phyloP scores from a whole-genome alignment of 805 yeast species.

The Cyberlindnera japonica region DNA sequence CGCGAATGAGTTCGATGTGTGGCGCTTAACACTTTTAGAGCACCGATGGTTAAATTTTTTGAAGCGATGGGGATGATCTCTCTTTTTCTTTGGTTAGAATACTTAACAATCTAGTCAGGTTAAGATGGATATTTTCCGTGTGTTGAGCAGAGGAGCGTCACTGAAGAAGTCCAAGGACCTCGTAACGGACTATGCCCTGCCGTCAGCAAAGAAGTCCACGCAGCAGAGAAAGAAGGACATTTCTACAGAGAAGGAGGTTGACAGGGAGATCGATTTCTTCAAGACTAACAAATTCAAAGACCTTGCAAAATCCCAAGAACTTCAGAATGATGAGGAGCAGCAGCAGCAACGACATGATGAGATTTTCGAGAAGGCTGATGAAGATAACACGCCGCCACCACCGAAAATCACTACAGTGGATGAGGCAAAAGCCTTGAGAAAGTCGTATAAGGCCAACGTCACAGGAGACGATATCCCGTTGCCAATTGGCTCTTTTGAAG shows the following conservation, averaged over 20 bases:
- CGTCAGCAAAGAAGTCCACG: slow-evolving; percentile 26
- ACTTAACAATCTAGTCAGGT: no score
- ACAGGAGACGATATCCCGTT: slow-evolving; percentile 85
- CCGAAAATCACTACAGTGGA: slow-evolving; percentile 46
- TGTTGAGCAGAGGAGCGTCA: slow-evolving; percentile 82
- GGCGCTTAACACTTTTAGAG: not conserved
- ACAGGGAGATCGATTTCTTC: slow-evolving; percentile 81
- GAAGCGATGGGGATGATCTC: no score
- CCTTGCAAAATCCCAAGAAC: slow-evolving; percentile 26
- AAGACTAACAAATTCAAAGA: slow-evolving; percentile 43
- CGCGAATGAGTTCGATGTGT: slow-evolving; percentile 8
- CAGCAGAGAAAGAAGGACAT: slow-evolving; percentile 34
- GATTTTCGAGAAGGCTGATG: slow-evolving; percentile 29
- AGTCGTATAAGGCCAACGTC: slow-evolving; percentile 60
- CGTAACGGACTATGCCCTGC: slow-evolving; percentile 28
- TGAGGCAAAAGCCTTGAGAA: slow-evolving; percentile 62
- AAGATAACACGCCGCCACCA: slow-evolving; percentile 12
- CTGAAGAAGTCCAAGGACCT: slow-evolving; percentile 49
- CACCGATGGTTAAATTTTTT: not conserved
- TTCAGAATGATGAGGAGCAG: slow-evolving; percentile 24
- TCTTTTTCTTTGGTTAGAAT: not conserved
- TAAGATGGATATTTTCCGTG: slow-evolving; percentile 90
- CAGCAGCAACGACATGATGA: slow-evolving; percentile 22
- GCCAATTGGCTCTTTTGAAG: slow-evolving; percentile 88
- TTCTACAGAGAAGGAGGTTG: slow-evolving; percentile 47